Evolutionary conservation across 2,329 filamentous ascomycete genomes (phyloP).

Genomic region (Endoconidiophora polonica): DNA sequence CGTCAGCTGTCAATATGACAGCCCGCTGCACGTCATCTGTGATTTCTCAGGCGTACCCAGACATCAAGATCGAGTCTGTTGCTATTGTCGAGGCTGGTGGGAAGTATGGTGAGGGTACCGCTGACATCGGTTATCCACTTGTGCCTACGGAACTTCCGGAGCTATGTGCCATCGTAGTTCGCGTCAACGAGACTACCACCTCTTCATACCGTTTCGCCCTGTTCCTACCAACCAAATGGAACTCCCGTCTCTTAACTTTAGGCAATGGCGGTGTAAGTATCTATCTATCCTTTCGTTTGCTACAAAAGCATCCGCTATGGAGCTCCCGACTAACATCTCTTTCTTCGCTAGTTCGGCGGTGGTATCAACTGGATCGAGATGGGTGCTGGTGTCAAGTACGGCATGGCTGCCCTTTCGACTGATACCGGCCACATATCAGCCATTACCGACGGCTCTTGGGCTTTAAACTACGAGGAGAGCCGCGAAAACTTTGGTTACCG

Average conservation of each 20-base stretch:
- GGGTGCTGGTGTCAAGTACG: slow-evolving; percentile 19
- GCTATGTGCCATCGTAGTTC: slow-evolving; percentile 20
- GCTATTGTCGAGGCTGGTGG: slow-evolving; percentile 14
- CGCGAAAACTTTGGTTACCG: slow-evolving; percentile 24
- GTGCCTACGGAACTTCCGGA: slow-evolving; percentile 19
- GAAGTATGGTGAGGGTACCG: slow-evolving; percentile 15
- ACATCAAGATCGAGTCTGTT: slow-evolving; percentile 12
- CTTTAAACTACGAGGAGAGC: slow-evolving; percentile 21
- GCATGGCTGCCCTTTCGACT: slow-evolving; percentile 26
- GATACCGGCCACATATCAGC: slow-evolving; percentile 28
- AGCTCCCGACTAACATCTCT: background rate
- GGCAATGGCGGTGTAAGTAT: slow-evolving; percentile 19
- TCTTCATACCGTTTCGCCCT: slow-evolving; percentile 20
- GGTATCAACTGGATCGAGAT: slow-evolving; percentile 20
- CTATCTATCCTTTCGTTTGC: background rate
- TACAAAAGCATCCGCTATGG: background rate
- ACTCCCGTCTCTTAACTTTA: slow-evolving; percentile 18
- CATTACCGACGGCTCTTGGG: slow-evolving; percentile 22
- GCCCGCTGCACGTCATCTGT: background rate
- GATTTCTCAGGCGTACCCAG: background rate
- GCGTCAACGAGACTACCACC: slow-evolving; percentile 15
- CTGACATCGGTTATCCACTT: slow-evolving; percentile 16
- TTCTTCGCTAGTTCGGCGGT: slow-evolving; percentile 15
- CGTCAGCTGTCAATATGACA: background rate
- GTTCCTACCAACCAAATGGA: slow-evolving; percentile 21